A percentile compares a stretch with the other conserved stretches of the same genome.
Evolutionary conservation across 768 basidiomycete species (phyloP).

Genomic region (Suillus subaureus): DNA sequence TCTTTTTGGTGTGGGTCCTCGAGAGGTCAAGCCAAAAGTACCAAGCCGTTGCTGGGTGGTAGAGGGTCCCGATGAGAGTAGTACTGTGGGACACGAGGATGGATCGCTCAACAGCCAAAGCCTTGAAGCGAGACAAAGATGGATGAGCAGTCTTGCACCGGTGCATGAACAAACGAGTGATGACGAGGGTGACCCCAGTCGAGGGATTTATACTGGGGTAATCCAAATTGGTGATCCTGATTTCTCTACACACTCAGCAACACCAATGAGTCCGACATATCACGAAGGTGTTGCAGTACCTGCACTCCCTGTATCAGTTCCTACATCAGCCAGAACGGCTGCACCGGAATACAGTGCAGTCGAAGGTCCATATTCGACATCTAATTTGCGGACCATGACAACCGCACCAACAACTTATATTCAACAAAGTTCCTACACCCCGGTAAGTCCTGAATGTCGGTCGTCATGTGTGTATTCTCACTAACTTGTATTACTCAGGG

Average conservation of each 20-base stretch:
- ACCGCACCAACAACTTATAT: not conserved
- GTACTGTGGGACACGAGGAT: conserved; percentile 19
- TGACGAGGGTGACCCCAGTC: conserved; percentile 2
- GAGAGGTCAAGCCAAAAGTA: conserved; percentile 24
- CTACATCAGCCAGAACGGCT: conserved; percentile 3
- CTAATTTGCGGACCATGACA: not conserved
- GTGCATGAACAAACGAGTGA: conserved; percentile 17
- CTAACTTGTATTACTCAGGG: conserved; percentile 3
- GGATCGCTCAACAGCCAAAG: conserved; percentile 15
- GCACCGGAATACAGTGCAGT: conserved; percentile 9
- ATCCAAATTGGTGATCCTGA: conserved; percentile 25
- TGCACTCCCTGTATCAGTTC: not conserved
- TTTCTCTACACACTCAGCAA: conserved; percentile 15
- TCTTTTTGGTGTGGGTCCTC: conserved; percentile 26
- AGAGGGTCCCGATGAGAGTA: conserved; percentile 30
- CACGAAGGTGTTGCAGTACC: not conserved
- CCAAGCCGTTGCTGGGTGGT: conserved; percentile 25
- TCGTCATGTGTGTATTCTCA: not conserved
- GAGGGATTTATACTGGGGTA: conserved; percentile 10
- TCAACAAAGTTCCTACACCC: not conserved
- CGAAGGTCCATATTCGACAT: too few species aligned
- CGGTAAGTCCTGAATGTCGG: conserved; percentile 2
- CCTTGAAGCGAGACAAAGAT: conserved; percentile 4
- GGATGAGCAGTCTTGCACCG: conserved; percentile 8
- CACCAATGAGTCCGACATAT: conserved; percentile 10